Evolutionary conservation across 2,329 filamentous ascomycete genomes (phyloP), one percentile per base, ranked within the genome.

Genomic region (Neonectria magnoliae): DNA sequence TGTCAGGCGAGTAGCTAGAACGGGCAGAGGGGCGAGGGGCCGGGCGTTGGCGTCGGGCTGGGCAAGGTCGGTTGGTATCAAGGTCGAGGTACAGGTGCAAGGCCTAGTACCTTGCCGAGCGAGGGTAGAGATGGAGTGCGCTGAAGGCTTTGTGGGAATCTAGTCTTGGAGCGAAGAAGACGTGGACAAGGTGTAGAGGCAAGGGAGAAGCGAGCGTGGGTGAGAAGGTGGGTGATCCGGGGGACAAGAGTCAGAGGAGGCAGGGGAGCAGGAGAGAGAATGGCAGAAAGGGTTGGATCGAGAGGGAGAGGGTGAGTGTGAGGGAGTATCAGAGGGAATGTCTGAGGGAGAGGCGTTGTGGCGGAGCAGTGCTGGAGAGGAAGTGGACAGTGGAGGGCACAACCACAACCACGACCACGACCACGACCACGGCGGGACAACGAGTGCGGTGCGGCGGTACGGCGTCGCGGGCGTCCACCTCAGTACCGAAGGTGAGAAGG

Each of bases 1-100:
- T 64, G 61, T 64, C 61, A 64, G 61, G 64, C 57, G 44, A 61
- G 64, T 36, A 54, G 33, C 53, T 48, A 50, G 27, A 29, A 42
- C 33, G 41, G 53, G 36, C 16, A 41, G n/a, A 22, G n/a, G 38
- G 44, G 57, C 51, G 59, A 51, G 53, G 36, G 56, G 44, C 20
- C 29, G 45, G 62, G 57, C 62, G 61, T 42, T 59, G 61, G 61
- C 38, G 31, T 41, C 41, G 54, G 42, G 38, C 22, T 50, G 44
- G 54, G 48, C 56, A 48, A 18, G 59, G 36, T 63, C 54, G 55
- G 51, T 63, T 36, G 57, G 42, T 64, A 56, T 64, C 57, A 41
- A 64, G 50, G 61, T 63, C 42, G 44, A 59, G 29, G 45, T 51
- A 38, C 52, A 58, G 55, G 44, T 52, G 51, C 60, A 57, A n/a